Evolutionary conservation across 345 rosid genomes (phyloP).

Genomic region (Triadica sebifera): DNA sequence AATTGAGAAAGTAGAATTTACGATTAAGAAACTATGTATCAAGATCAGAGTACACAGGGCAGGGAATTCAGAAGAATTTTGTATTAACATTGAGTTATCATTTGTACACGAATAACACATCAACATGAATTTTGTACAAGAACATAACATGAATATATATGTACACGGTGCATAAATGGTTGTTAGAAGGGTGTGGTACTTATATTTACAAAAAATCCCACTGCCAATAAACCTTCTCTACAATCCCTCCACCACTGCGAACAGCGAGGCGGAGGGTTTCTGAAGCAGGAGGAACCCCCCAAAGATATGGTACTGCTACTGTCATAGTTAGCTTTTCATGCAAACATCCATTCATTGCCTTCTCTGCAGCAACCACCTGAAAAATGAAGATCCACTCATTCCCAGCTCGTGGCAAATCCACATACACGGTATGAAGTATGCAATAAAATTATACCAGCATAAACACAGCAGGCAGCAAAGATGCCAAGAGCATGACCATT

Average conservation of each 20-base stretch:
- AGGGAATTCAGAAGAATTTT: neutral
- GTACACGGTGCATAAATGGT: conserved; percentile 30
- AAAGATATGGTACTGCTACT: conserved; percentile 88
- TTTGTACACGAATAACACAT: neutral
- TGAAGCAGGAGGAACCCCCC: conserved; percentile 97
- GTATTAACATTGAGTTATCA: conserved; percentile 5
- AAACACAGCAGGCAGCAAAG: neutral
- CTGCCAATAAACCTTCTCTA: conserved; percentile 86
- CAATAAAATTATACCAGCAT: conserved; percentile 5
- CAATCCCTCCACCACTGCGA: conserved; percentile 86
- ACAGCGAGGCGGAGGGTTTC: conserved; percentile 94
- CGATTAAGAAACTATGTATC: too few species aligned
- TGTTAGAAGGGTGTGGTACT: conserved; percentile 12
- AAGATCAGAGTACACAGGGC: too few species aligned
- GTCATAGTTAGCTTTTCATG: conserved; percentile 89
- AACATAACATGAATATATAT: conserved; percentile 26
- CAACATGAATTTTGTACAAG: conserved; percentile 32
- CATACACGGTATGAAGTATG: neutral
- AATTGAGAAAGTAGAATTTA: too few species aligned
- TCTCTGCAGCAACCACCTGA: conserved; percentile 77
- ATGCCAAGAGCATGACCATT: neutral
- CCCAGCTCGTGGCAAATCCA: neutral
- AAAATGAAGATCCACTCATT: neutral
- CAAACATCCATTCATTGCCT: conserved; percentile 72
- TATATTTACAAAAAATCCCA: conserved; percentile 75